Percentiles rank a stretch among this genome's conserved stretches.
These are phyloP conservation scores for Coemansia sp. DNA, from an alignment of 192 early-diverging fungal species.

Conservation along the genomic window DNA sequence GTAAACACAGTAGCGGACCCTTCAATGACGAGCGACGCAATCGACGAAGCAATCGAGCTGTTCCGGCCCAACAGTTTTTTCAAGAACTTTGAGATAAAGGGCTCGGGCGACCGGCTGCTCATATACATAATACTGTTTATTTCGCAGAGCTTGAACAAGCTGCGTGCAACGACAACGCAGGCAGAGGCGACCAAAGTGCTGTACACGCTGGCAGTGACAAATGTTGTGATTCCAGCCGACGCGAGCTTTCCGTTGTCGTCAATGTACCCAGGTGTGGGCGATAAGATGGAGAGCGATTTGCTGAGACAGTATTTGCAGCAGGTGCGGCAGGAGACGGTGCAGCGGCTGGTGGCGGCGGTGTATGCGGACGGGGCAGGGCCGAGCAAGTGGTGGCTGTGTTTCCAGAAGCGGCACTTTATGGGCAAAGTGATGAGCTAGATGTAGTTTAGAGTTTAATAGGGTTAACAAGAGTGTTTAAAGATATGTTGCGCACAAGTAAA, in stretches of 20 bases:
- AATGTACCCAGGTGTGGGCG: constrained; percentile 74
- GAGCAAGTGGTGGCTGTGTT: constrained; percentile 99
- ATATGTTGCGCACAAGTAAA: not conserved
- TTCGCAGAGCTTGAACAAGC: constrained; percentile 73
- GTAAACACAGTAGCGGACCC: constrained; percentile 44
- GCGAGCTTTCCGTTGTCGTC: constrained; percentile 88
- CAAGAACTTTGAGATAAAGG: constrained; percentile 99
- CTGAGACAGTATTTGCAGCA: constrained; percentile 86
- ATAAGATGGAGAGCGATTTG: constrained; percentile 73
- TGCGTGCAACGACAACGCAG: constrained; percentile 61
- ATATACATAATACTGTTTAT: constrained; percentile 95
- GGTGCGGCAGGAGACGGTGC: constrained; percentile 83
- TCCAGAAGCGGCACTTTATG: constrained; percentile 99
- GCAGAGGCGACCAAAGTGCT: constrained; percentile 79
- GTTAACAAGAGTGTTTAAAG: not conserved
- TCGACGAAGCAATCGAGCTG: constrained; percentile 91
- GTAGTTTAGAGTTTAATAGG: not conserved
- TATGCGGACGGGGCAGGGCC: constrained; percentile 70
- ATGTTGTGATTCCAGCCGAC: constrained; percentile 93
- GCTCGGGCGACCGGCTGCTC: constrained; percentile 84
- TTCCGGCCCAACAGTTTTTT: constrained; percentile 98
- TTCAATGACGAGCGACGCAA: constrained; percentile 70
- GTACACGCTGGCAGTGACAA: constrained; percentile 81
- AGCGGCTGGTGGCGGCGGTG: constrained; percentile 70
- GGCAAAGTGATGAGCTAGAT: constrained; percentile 66